These are phyloP conservation scores for Aureobasidium sp. DNA, from an alignment of 2,329 filamentous ascomycete species.

Conservation along the genomic window DNA sequence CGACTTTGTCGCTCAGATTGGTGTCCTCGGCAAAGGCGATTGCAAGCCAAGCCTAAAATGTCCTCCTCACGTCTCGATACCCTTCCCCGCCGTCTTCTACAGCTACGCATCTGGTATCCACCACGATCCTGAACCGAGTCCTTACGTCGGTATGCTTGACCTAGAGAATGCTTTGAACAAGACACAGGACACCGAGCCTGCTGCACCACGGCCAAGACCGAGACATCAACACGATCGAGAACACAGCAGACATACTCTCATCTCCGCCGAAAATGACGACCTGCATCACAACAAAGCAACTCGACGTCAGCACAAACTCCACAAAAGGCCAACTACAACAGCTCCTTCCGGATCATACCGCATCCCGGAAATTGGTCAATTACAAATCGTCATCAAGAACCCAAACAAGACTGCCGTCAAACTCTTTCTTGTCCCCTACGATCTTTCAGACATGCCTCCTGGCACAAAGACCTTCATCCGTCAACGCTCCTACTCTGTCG, in stretches of 20 bases:
- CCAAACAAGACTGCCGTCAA: slow-evolving; percentile 99
- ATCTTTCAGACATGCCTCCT: slow-evolving; percentile 90
- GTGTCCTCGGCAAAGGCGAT: slow-evolving; percentile 88
- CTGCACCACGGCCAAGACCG: slow-evolving; percentile 34
- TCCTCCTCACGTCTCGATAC: slow-evolving; percentile 88
- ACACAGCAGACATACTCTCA: neutral
- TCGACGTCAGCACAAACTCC: slow-evolving; percentile 2
- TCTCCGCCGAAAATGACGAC: neutral
- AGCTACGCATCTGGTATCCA: slow-evolving; percentile 80
- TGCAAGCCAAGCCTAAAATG: slow-evolving; percentile 89
- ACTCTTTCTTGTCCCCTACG: slow-evolving; percentile 93
- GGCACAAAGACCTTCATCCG: slow-evolving; percentile 97
- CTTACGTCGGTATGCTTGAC: slow-evolving; percentile 95
- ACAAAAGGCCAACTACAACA: slow-evolving; percentile 44
- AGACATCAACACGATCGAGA: neutral
- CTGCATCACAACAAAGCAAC: neutral
- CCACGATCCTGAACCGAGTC: slow-evolving; percentile 84
- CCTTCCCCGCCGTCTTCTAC: slow-evolving; percentile 97
- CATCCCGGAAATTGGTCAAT: slow-evolving; percentile 92
- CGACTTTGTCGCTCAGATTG: slow-evolving; percentile 95
- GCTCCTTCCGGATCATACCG: slow-evolving; percentile 87
- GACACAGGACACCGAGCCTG: slow-evolving; percentile 23
- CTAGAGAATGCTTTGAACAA: slow-evolving; percentile 79
- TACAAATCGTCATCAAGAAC: slow-evolving; percentile 98
- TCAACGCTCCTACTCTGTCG: slow-evolving; percentile 92